A percentile compares a stretch with the other conserved stretches of the same genome.
These are phyloP conservation scores for Cladophialophora carrionii DNA, from an alignment of 2,329 filamentous ascomycete species.

Conservation along the genomic window DNA sequence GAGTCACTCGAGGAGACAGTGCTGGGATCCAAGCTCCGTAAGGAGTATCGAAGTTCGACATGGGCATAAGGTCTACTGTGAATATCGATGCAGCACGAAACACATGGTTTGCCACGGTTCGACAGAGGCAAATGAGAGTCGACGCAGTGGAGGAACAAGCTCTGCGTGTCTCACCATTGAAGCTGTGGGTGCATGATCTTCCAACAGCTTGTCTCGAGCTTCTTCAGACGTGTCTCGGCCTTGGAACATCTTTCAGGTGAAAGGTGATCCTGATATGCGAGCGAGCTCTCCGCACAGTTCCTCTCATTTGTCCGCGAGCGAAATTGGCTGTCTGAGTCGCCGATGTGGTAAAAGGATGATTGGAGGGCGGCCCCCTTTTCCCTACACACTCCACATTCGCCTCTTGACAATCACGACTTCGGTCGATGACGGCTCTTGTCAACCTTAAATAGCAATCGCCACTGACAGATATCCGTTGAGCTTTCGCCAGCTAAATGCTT, in stretches of 20 bases:
- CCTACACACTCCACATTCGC: not conserved
- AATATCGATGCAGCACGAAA: not conserved
- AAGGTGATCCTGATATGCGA: not conserved
- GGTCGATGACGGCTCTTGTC: constrained; percentile 9
- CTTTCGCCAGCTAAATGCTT: constrained; percentile 30
- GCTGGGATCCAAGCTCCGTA: not conserved
- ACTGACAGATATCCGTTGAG: constrained; percentile 15
- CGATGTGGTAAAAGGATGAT: constrained; percentile 15
- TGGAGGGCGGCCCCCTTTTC: constrained; percentile 22
- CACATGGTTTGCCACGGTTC: constrained; percentile 28
- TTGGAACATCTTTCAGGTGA: constrained; percentile 4
- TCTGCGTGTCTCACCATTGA: constrained; percentile 36
- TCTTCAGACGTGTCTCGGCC: constrained; percentile 26
- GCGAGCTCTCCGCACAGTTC: constrained; percentile 9
- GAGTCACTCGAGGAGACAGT: not conserved
- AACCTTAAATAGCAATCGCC: constrained; percentile 34
- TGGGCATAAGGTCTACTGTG: not conserved
- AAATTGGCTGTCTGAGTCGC: constrained; percentile 25
- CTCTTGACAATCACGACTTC: constrained; percentile 9
- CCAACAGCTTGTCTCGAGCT: constrained; percentile 22
- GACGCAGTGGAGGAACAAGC: constrained; percentile 11
- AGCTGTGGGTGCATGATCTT: constrained; percentile 28
- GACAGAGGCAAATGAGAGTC: constrained; percentile 25
- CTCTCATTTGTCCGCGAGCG: constrained; percentile 21
- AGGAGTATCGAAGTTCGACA: not conserved